A percentile compares a stretch with the other conserved stretches of the same genome.
Evolutionary conservation across 1,284 basidiomycete genomes (phyloP).

Genomic region (Cutaneotrichosporon mucoides): DNA sequence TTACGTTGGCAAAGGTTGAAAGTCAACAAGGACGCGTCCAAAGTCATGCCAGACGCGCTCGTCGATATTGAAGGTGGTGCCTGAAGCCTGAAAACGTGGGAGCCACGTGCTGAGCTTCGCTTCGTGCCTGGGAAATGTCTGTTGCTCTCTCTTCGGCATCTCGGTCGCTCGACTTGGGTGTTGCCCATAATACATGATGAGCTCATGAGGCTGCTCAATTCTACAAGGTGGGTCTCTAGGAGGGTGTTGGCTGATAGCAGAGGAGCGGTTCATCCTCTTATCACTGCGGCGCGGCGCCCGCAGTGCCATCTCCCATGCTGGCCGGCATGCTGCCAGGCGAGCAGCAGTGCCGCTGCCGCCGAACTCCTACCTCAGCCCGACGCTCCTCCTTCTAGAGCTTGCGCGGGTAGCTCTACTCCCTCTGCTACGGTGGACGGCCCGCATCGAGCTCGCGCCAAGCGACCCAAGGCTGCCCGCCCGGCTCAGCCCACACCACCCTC

Average conservation of each 20-base stretch:
- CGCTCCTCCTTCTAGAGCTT: neutral
- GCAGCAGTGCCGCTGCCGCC: neutral
- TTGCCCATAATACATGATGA: neutral
- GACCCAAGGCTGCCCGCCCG: too few species aligned
- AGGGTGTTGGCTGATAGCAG: neutral
- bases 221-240: neutral
- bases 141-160: too few species aligned
- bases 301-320: conserved; percentile 5
- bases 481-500: neutral
- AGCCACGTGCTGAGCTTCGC: too few species aligned
- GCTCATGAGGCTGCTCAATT: neutral
- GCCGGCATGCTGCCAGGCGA: conserved; percentile 3
- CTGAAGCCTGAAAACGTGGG: too few species aligned
- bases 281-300: neutral
- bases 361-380: neutral
- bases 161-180: too few species aligned
- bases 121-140: too few species aligned
- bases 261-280: neutral
- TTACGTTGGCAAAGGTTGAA: neutral
- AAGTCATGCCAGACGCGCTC: too few species aligned
- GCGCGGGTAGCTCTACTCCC: too few species aligned
- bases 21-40: neutral
- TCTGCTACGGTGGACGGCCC: too few species aligned
- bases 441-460: too few species aligned
- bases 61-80: too few species aligned